phyloP scores from a whole-genome alignment of 2,329 filamentous ascomycete species.

The Reticulascus tulasneorum region DNA sequence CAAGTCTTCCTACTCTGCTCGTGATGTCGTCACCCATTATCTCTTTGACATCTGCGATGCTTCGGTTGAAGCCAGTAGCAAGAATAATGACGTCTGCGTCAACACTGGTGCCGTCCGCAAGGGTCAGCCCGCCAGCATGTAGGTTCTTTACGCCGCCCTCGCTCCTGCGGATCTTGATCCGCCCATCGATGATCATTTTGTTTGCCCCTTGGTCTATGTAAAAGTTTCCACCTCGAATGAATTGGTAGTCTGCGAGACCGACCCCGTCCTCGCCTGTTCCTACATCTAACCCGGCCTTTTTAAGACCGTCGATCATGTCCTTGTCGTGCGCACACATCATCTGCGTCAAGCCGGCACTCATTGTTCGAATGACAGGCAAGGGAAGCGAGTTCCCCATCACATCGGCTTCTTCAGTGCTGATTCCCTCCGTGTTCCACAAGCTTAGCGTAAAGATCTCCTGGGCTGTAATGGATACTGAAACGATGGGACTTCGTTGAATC shows the following conservation, averaged over 20 bases:
- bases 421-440: conserved; percentile 27
- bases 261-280: conserved; percentile 30
- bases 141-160: conserved; percentile 28
- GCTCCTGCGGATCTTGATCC: conserved; percentile 30
- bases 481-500: conserved; percentile 48
- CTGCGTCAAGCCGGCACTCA: conserved; percentile 37
- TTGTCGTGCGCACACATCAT: conserved; percentile 36
- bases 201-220: conserved; percentile 38
- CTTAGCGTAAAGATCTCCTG: conserved; percentile 39
- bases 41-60: conserved; percentile 28
- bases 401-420: conserved; percentile 47
- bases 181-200: conserved; percentile 35
- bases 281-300: conserved; percentile 39
- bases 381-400: conserved; percentile 42
- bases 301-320: conserved; percentile 38
- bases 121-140: conserved; percentile 15
- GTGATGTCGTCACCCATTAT: conserved; percentile 32
- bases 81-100: conserved; percentile 37
- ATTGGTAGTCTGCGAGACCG: conserved; percentile 31
- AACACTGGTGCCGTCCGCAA: conserved; percentile 29
- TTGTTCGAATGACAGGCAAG: conserved; percentile 39
- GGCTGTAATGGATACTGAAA: conserved; percentile 38
- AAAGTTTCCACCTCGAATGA: conserved; percentile 34
- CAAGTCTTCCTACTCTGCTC: conserved; percentile 27
- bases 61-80: conserved; percentile 38